Evolutionary conservation across 1,139 yeast genomes (phyloP).

Genomic region (Protomyces lactucae-debilis): DNA sequence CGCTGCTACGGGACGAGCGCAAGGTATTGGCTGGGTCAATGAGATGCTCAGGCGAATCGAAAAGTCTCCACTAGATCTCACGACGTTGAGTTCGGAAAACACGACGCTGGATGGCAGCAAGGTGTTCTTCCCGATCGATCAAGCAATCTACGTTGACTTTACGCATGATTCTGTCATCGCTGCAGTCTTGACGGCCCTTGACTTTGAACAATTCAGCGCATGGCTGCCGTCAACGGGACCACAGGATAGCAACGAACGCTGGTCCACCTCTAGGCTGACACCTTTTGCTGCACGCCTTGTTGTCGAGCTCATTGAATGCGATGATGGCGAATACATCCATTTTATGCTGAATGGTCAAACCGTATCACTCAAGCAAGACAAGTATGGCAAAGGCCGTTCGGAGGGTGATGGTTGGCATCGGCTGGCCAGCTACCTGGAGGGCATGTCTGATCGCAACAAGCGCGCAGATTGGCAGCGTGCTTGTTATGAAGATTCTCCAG

Average conservation of each 20-base stretch:
- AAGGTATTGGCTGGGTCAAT: conserved; percentile 45
- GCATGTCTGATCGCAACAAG: conserved; percentile 17
- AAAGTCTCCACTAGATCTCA: conserved; percentile 33
- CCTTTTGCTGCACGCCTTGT: conserved; percentile 46
- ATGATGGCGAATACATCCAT: conserved; percentile 38
- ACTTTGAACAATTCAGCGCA: conserved; percentile 9
- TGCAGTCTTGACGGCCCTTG: conserved; percentile 41
- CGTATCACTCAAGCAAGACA: conserved; percentile 38
- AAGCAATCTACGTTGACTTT: conserved; percentile 45
- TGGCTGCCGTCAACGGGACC: conserved; percentile 15
- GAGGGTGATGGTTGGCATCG: conserved; percentile 17
- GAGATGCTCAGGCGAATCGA: conserved; percentile 43
- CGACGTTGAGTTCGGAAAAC: conserved; percentile 40
- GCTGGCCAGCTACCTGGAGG: conserved; percentile 3
- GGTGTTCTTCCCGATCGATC: conserved; percentile 43
- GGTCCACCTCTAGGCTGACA: conserved; percentile 36
- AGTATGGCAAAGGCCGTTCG: conserved; percentile 10
- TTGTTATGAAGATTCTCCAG: conserved; percentile 7
- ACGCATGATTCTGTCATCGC: conserved; percentile 45
- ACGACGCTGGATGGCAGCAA: conserved; percentile 38
- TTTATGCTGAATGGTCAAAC: conserved; percentile 43
- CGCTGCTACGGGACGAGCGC: conserved; percentile 42
- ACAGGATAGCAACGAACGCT: neutral
- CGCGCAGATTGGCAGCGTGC: conserved; percentile 15
- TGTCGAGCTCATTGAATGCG: conserved; percentile 43